These are phyloP conservation scores for Yamadazyma songkhlaensis DNA, from an alignment of 1,139 yeast genomes.

Conservation along the genomic window DNA sequence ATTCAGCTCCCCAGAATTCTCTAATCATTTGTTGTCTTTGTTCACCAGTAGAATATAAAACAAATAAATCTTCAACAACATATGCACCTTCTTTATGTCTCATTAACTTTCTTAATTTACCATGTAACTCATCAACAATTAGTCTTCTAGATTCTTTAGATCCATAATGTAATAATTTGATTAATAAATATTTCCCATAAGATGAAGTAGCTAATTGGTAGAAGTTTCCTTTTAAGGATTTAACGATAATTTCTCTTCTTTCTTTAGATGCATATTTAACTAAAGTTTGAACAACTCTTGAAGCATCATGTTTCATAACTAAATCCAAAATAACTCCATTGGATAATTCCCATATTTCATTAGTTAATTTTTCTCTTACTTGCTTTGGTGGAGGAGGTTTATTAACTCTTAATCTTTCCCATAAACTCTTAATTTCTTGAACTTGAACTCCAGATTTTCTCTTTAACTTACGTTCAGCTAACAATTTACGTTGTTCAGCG, in stretches of 20 bases:
- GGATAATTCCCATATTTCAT: slow-evolving; percentile 82
- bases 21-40: slow-evolving; percentile 89
- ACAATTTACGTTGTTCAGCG: slow-evolving; percentile 75
- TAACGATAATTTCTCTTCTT: slow-evolving; percentile 70
- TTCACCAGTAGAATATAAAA: slow-evolving; percentile 77
- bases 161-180: slow-evolving; percentile 90
- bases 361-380: slow-evolving; percentile 73
- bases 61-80: slow-evolving; percentile 90
- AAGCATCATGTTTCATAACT: slow-evolving; percentile 94
- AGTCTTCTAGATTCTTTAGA: slow-evolving; percentile 72
- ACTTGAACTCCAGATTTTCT: slow-evolving; percentile 86
- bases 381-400: slow-evolving; percentile 78
- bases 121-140: slow-evolving; percentile 83
- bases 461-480: slow-evolving; percentile 80
- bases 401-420: slow-evolving; percentile 91
- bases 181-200: slow-evolving; percentile 87
- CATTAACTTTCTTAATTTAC: slow-evolving; percentile 86
- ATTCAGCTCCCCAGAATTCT: slow-evolving; percentile 97
- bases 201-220: slow-evolving; percentile 87
- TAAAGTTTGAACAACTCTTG: slow-evolving; percentile 92
- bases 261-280: slow-evolving; percentile 81
- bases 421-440: slow-evolving; percentile 77
- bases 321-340: slow-evolving; percentile 77
- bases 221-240: slow-evolving; percentile 70
- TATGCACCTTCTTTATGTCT: slow-evolving; percentile 99